Evolutionary conservation across 352 stramenopile genomes (phyloP).

Genomic region (Phytophthora litchii): DNA sequence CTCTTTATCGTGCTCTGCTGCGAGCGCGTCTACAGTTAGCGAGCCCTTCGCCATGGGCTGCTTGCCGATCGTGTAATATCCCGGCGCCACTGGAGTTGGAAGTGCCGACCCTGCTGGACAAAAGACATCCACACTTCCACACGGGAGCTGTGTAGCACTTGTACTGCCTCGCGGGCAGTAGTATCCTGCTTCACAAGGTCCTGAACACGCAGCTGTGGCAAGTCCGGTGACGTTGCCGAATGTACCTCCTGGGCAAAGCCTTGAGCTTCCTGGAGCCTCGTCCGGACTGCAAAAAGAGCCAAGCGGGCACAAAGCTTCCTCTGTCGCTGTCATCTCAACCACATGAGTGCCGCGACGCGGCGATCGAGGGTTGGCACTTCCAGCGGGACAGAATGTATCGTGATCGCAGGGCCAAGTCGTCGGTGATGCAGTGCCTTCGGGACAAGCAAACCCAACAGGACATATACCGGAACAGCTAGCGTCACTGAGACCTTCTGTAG

Average conservation of each 20-base stretch:
- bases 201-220: constrained; percentile 47
- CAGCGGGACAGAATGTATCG: constrained; percentile 22
- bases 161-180: constrained; percentile 65
- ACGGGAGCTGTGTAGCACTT: constrained; percentile 40
- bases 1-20: constrained; percentile 10
- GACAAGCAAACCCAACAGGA: constrained; percentile 65
- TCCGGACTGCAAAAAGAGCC: constrained; percentile 59
- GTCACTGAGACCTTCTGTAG: constrained; percentile 37
- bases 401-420: constrained; percentile 45
- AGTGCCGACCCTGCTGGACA: constrained; percentile 51
- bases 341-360: constrained; percentile 39
- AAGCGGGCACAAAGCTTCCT: constrained; percentile 36
- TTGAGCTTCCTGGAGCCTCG: constrained; percentile 30
- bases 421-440: constrained; percentile 49
- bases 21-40: constrained; percentile 12
- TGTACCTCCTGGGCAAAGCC: constrained; percentile 60
- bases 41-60: constrained; percentile 10
- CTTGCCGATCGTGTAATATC: constrained; percentile 53
- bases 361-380: constrained; percentile 30
- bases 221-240: constrained; percentile 62
- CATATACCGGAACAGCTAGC: constrained; percentile 65
- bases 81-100: constrained; percentile 41
- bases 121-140: constrained; percentile 43
- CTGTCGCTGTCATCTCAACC: constrained; percentile 10
- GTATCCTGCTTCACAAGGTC: constrained; percentile 54